Base-by-base conservation (phyloP, 495 filamentous ascomycete genomes). In the Trichoderma asperelloides region DNA sequence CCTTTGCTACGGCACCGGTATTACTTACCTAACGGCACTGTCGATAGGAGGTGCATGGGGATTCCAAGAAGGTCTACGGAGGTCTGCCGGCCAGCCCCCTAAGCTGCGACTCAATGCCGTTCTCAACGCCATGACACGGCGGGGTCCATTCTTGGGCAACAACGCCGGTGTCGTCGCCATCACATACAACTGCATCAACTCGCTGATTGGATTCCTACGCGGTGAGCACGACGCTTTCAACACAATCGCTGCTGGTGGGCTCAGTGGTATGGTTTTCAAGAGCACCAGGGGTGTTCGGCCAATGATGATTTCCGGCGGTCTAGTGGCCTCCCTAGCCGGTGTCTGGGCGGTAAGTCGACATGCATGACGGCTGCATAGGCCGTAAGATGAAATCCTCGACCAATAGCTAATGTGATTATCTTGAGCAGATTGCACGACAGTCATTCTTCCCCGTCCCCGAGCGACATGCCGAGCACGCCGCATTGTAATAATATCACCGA, bases 141-240 rank as follows among this genome's bases (percentile, higher is more conserved):
- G 95, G 77, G 95, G 95, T 9, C 95, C 95, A n/a, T 98, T 97
- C 81, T 77, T 98, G 69, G 95, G 96, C 18, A 98, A 98, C 81
- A 91, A 88, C 8, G 95, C 96, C 2, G 95, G 92, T 65, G 93
- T 97, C 30, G 86, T 98, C 39, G 95, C 95, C 15, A 90, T 98
- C 85, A 87, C 92, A 66, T 98, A 96, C 75, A 97, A 96, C 77
- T 88, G 91, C 25, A 82, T 97, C 75, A 98, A 98, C 80, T 96
- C 91, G n/a, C 87, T 85, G 23, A 87, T 97, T 68, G 94, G 96
- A 39, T 87, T 90, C 71, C 80, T 88, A 49, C 82, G 95, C 67
- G 95, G 95, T 64, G 93, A 93, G 81, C 93, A 98, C 70, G 95
- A 98, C 74, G 80, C 91, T 4, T 84, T 90, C 64, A 98, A 98